Evolutionary conservation across 495 filamentous ascomycete genomes (phyloP), one percentile per base, ranked within the genome.

Genomic region (Rhypophila decipiens): DNA sequence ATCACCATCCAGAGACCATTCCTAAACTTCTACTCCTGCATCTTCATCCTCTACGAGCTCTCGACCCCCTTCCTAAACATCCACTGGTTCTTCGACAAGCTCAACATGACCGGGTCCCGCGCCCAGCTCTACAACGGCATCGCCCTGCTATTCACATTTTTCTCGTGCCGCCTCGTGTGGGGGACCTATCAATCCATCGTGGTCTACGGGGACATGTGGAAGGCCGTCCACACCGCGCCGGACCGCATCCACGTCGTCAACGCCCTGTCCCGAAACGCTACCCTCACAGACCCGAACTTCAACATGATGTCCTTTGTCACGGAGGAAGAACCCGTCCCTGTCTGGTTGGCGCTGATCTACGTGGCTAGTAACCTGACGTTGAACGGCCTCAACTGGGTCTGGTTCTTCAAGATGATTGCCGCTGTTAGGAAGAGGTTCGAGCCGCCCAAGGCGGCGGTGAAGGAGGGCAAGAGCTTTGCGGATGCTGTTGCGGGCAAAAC

Each of bases 21-120:
- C 61, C 71, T 96, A 53, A 96, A 96, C 71, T 96, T 82, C 74
- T 97, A 96, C 68, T 87, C 81, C 44, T 77, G 83, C 15, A 79
- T 82, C 43, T 97, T 99, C 72, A 88, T 99, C 59, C 88, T 99
- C 57, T 99, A 95, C 76, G 93, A 99, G 72, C 86, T 99, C 46
- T 96, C 88, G 44, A 85, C 82, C 55, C 89, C 89, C 12, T 91
- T 95, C 72, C 82, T 94, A 58, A 94, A 95, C 65, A 86, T 97
- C 68, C 93, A 99, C 76, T 99, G 93, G 93, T 97, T 99, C 78
- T 90, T 86, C 61, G 93, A 99, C 73, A 99, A 99, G 71, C 75
- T 96, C 58, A 82, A 86, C 64, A 84, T 95, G 77, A 99, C 94
- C 19, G 93, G 93, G 42, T 86, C 86, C 50, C 74, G 57, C 13